Evolutionary conservation across 805 yeast genomes (phyloP).

Genomic region (Blastobotrys chiropterorum): DNA sequence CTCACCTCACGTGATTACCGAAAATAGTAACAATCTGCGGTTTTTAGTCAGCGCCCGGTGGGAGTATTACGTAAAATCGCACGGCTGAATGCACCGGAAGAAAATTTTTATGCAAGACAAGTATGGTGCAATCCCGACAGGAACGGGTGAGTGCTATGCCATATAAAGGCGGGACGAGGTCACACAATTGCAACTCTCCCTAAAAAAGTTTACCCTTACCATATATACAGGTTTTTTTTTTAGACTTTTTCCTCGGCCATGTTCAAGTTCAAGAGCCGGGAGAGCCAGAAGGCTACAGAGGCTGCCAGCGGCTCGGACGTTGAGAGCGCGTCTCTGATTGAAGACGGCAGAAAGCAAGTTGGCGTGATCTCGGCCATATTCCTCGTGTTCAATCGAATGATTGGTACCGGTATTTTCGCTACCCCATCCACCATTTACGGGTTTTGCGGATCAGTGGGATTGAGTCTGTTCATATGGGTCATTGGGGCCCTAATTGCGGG

Average conservation of each 20-base stretch:
- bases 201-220: not conserved
- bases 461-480: constrained; percentile 65
- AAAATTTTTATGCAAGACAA: not conserved
- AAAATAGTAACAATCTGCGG: not conserved
- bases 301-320: not conserved
- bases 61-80: not conserved
- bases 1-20: not conserved
- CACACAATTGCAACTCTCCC: not conserved
- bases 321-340: not conserved
- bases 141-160: not conserved
- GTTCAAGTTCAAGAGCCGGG: not conserved
- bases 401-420: constrained; percentile 73
- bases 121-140: not conserved
- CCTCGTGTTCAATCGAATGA: constrained; percentile 58
- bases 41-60: not conserved
- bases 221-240: no score
- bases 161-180: not conserved
- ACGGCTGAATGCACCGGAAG: not conserved
- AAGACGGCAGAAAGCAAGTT: constrained; percentile 25
- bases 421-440: constrained; percentile 55
- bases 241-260: not conserved
- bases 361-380: constrained; percentile 58
- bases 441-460: constrained; percentile 63
- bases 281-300: not conserved
- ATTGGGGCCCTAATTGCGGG: constrained; percentile 67